Percentiles rank a stretch among this genome's conserved stretches.
These are phyloP conservation scores for Taxillus chinensis DNA, from an alignment of 164 flowering plant genomes.

Conservation along the genomic window DNA sequence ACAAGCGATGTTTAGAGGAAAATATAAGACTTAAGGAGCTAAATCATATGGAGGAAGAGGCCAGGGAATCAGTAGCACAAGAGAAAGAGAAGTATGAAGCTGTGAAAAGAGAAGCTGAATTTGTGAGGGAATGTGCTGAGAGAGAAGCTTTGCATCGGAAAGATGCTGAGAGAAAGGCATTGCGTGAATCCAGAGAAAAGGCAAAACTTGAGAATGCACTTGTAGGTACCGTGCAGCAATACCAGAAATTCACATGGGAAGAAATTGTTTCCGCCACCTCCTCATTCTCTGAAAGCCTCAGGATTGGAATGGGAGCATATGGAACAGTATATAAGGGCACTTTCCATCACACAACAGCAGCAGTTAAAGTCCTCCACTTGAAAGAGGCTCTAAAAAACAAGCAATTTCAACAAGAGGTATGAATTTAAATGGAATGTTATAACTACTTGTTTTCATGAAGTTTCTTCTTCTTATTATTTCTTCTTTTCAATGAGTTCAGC, in stretches of 20 bases:
- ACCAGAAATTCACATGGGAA: conserved; percentile 62
- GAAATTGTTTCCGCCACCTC: conserved; percentile 69
- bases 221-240: conserved; percentile 25
- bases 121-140: conserved; percentile 39
- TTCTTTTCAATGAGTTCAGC: conserved; percentile 28
- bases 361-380: conserved; percentile 73
- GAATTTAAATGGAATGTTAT: not conserved
- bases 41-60: conserved; percentile 35
- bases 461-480: not conserved
- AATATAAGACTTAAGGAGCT: conserved; percentile 45
- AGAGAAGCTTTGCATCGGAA: conserved; percentile 47
- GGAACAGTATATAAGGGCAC: conserved; percentile 75
- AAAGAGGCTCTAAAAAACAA: conserved; percentile 29
- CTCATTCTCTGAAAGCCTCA: conserved; percentile 60
- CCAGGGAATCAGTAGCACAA: conserved; percentile 40
- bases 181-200: conserved; percentile 44
- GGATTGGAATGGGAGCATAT: conserved; percentile 69
- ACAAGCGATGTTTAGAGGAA: conserved; percentile 40
- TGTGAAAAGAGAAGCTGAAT: conserved; percentile 44
- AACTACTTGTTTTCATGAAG: too few relatives aligned
- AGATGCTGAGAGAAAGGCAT: conserved; percentile 52
- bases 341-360: conserved; percentile 59
- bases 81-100: conserved; percentile 52
- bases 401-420: conserved; percentile 86
- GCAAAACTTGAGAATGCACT: conserved; percentile 49